These are phyloP conservation scores for Dichomitus squalens DNA, from an alignment of 1,284 basidiomycete genomes.

Conservation along the genomic window DNA sequence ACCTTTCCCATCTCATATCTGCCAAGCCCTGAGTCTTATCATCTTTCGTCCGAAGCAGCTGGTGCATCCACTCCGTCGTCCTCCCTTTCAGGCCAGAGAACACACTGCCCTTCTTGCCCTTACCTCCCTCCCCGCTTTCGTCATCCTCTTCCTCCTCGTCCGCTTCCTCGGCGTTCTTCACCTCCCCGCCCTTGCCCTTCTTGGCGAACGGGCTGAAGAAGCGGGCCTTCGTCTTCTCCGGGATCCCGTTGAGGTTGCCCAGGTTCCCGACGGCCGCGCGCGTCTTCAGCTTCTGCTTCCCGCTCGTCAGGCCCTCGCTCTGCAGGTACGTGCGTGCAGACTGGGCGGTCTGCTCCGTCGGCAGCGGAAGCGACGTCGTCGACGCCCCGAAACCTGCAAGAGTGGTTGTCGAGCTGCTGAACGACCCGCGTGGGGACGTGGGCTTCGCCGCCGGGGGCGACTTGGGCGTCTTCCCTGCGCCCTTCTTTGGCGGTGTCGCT, in stretches of 20 bases:
- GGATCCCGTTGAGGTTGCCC: slow-evolving; percentile 50
- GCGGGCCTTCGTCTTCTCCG: slow-evolving; percentile 44
- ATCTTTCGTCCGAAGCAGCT: slow-evolving; percentile 58
- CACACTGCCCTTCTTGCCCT: slow-evolving; percentile 45
- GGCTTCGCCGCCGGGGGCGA: slow-evolving; percentile 18
- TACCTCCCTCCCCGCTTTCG: slow-evolving; percentile 23
- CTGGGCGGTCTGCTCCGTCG: slow-evolving; percentile 54
- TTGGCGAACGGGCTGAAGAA: slow-evolving; percentile 53
- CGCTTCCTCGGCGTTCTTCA: slow-evolving; percentile 33
- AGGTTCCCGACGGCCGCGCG: slow-evolving; percentile 49
- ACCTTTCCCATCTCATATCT: slow-evolving; percentile 76
- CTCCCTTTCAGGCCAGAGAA: slow-evolving; percentile 63
- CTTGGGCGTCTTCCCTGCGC: slow-evolving; percentile 17
- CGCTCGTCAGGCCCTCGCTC: slow-evolving; percentile 43
- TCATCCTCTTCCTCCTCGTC: slow-evolving; percentile 35
- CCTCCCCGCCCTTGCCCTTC: slow-evolving; percentile 31
- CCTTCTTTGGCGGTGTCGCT: slow-evolving; percentile 12
- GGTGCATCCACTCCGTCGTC: slow-evolving; percentile 59
- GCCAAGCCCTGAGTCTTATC: slow-evolving; percentile 57
- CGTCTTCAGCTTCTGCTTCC: slow-evolving; percentile 71
- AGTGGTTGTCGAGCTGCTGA: slow-evolving; percentile 30
- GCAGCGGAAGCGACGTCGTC: slow-evolving; percentile 49
- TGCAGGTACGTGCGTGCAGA: slow-evolving; percentile 72
- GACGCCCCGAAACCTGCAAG: slow-evolving; percentile 36
- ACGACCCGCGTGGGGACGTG: slow-evolving; percentile 21